These are phyloP conservation scores for Bipolaris gigantea DNA, from an alignment of 2,329 filamentous ascomycete genomes.

Conservation along the genomic window DNA sequence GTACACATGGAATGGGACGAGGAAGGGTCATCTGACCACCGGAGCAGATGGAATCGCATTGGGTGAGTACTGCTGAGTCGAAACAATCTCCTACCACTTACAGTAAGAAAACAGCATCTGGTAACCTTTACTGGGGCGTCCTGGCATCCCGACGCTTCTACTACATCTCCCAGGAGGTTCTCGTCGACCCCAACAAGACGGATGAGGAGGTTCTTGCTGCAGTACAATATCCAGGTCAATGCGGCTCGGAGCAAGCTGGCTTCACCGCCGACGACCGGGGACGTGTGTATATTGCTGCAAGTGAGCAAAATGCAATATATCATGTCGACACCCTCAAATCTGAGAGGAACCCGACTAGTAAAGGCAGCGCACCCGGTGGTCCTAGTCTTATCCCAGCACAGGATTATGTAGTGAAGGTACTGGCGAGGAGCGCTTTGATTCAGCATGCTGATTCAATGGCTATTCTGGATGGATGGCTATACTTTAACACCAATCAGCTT, in stretches of 20 bases:
- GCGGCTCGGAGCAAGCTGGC: constrained; percentile 48
- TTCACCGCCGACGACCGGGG: constrained; percentile 49
- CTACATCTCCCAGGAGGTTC: constrained; percentile 42
- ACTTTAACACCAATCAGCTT: constrained; percentile 50
- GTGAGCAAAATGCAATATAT: constrained; percentile 51
- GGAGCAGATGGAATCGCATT: constrained; percentile 47
- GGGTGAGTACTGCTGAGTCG: constrained; percentile 2
- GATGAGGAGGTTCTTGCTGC: constrained; percentile 43
- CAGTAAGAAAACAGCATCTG: constrained; percentile 27
- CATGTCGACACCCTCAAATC: constrained; percentile 47
- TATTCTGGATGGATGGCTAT: constrained; percentile 48
- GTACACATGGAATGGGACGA: constrained; percentile 44
- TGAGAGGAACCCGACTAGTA: constrained; percentile 41
- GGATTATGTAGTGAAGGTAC: constrained; percentile 47
- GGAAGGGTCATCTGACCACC: constrained; percentile 33
- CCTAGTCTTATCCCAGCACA: constrained; percentile 37
- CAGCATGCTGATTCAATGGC: constrained; percentile 50
- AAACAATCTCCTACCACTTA: neutral
- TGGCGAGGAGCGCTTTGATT: constrained; percentile 47
- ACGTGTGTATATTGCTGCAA: constrained; percentile 47
- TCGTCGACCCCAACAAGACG: constrained; percentile 37
- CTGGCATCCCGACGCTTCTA: constrained; percentile 48
- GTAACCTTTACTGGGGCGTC: constrained; percentile 50
- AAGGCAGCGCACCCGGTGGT: constrained; percentile 39
- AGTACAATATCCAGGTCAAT: constrained; percentile 47